Conservation (phyloP, 2,329 filamentous ascomycete species). For the Cylindrodendrum hubeiense region DNA sequence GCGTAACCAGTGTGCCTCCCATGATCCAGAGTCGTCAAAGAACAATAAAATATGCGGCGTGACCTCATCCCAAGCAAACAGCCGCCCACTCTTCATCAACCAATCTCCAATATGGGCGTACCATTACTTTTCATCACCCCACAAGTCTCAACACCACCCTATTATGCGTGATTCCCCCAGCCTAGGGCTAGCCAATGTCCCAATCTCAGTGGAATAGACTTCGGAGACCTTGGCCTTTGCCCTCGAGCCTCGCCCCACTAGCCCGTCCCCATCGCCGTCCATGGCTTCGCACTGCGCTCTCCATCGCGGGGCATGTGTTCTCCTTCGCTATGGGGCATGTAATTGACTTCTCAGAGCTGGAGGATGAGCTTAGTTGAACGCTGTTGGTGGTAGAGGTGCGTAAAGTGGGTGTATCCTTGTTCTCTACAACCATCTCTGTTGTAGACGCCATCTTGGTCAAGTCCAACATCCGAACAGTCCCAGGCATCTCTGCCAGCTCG, state of each 20-base stretch:
- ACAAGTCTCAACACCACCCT: background rate
- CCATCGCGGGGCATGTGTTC: conserved; percentile 15
- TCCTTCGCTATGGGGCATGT: conserved; percentile 24
- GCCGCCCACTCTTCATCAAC: background rate
- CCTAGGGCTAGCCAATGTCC: background rate
- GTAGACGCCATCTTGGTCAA: conserved; percentile 16
- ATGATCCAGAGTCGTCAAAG: background rate
- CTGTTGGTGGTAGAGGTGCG: conserved; percentile 25
- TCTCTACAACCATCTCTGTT: background rate
- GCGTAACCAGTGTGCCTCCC: background rate
- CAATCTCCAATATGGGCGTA: background rate
- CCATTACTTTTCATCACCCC: background rate
- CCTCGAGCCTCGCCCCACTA: conserved; percentile 51
- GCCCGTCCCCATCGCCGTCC: conserved; percentile 53
- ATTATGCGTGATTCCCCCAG: background rate
- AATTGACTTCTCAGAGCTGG: conserved; percentile 14
- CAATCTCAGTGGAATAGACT: conserved; percentile 56
- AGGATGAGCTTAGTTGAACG: conserved; percentile 15
- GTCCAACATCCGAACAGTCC: conserved; percentile 13
- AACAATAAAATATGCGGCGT: background rate
- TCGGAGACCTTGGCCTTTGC: conserved; percentile 55
- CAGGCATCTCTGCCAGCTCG: conserved; percentile 18
- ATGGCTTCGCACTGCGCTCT: conserved; percentile 36
- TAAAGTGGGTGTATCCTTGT: background rate
- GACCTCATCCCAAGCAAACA: background rate